These are phyloP conservation scores for Sequoiadendron giganteum DNA, from an alignment of 75 land plant genomes.

Conservation along the genomic window DNA sequence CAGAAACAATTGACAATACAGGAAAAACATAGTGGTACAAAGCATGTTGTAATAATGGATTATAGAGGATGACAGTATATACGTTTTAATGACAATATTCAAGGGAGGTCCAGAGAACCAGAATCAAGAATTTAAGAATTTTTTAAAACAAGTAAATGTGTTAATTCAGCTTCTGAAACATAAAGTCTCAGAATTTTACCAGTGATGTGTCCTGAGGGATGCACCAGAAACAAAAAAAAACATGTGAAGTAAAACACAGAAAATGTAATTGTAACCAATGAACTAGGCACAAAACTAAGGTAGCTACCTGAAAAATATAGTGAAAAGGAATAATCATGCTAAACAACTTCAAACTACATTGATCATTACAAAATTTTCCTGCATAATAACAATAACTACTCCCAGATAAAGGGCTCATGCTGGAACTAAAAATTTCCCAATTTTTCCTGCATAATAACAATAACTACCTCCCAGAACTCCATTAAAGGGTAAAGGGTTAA, in stretches of 20 bases:
- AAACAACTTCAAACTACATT: background rate
- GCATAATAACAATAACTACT: background rate
- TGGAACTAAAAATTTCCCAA: too few relatives aligned
- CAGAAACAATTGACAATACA: background rate
- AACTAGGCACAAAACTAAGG: background rate
- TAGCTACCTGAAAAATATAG: background rate
- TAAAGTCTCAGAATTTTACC: background rate
- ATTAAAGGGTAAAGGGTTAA: too few relatives aligned
- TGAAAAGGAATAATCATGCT: background rate
- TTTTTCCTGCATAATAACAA: too few relatives aligned
- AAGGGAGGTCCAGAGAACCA: background rate
- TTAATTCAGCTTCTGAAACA: background rate
- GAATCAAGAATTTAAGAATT: background rate
- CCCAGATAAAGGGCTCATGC: too few relatives aligned
- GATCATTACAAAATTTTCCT: background rate
- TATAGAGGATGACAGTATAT: background rate
- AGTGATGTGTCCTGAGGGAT: background rate
- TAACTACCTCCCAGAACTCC: too few relatives aligned
- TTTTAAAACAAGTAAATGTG: background rate
- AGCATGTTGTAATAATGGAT: background rate
- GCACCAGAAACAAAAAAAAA: background rate
- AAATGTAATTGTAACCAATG: background rate
- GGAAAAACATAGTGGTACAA: background rate
- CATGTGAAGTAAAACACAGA: background rate
- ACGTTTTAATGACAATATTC: background rate